Evolutionary conservation across 2,329 filamentous ascomycete genomes (phyloP).

Genomic region (Paracorniculantispora psalliotae): DNA sequence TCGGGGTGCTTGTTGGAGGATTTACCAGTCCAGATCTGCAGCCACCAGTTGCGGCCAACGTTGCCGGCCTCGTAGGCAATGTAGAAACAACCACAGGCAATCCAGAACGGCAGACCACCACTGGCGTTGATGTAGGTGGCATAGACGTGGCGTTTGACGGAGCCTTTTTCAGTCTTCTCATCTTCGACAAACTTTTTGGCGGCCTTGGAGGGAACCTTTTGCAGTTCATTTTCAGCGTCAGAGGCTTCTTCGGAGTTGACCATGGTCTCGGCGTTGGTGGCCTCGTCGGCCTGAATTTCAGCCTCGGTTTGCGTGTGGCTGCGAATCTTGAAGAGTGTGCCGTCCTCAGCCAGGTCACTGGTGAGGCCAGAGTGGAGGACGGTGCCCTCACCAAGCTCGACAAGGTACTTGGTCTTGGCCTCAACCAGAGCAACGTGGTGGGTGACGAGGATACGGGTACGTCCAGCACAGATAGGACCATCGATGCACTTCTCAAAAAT

Average conservation of each 20-base stretch:
- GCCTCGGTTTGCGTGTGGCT: constrained; percentile 46
- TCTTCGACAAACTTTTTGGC: constrained; percentile 72
- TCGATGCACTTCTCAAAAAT: constrained; percentile 73
- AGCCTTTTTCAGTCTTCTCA: constrained; percentile 65
- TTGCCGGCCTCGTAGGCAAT: constrained; percentile 48
- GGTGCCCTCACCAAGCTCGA: constrained; percentile 65
- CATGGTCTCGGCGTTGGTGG: constrained; percentile 36
- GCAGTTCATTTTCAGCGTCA: constrained; percentile 36
- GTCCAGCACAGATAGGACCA: constrained; percentile 61
- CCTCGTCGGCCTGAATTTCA: constrained; percentile 46
- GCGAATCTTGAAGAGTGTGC: constrained; percentile 52
- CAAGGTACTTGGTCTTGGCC: constrained; percentile 66
- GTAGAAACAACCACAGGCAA: constrained; percentile 48
- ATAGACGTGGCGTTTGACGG: constrained; percentile 65
- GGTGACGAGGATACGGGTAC: constrained; percentile 75
- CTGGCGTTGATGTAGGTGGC: constrained; percentile 60
- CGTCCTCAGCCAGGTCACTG: constrained; percentile 57
- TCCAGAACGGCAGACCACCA: constrained; percentile 60
- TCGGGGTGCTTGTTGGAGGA: constrained; percentile 17
- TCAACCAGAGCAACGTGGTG: constrained; percentile 72
- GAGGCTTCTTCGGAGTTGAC: constrained; percentile 52
- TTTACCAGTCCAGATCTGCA: constrained; percentile 56
- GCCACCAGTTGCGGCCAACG: constrained; percentile 59
- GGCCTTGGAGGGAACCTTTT: constrained; percentile 46
- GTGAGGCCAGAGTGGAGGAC: constrained; percentile 60